Evolutionary conservation across 345 rosid species (phyloP), one percentile per base, ranked within the genome.

Genomic region (Linum lewisii): DNA sequence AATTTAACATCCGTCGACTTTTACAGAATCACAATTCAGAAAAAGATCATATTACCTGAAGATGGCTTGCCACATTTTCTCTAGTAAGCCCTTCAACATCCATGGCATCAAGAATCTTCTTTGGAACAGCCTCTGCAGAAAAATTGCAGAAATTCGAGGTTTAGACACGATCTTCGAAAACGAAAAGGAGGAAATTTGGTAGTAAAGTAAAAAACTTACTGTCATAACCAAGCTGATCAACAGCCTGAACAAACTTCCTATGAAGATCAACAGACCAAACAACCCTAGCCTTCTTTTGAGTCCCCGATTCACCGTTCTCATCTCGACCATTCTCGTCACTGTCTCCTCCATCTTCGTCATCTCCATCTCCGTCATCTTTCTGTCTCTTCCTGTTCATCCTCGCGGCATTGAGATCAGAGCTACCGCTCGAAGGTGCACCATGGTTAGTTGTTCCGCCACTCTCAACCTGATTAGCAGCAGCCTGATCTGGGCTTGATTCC

Each of bases 51-150:
- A 24, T 21, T 73, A 72, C 99, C 95, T 93, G 97, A 65, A 93
- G 75, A 77, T 93, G 99, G 65, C 99, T 89, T 36, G 99, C 99
- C 24, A 93, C 99, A 69, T 93, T 93, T 79, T 93, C 96, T 73
- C 99, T 87, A 6, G 97, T 87, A 61, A 89, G 85, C 63, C 88
- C 82, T 58, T 87, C 99, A 55, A 87, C 82, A 64, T 87, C 84
- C 99, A 93, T 93, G 63, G 81, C 66, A 68, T 89, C 97, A 58
- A 89, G 96, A 66, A 93, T 87, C 66, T 89, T 93, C 72, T 89
- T 93, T 0, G 99, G 99, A 51, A 93, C 96, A 65, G 96, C 96
- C 79, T 85, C 99, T 93, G 84, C 74, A 70, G 55, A 58, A 34
- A 10, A 6, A 52, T 6, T 2, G 13, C 0, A 18, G 4, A 1